phyloP scores from a whole-genome alignment of 169 alveolate genomes.

The Plasmodium fragile region DNA sequence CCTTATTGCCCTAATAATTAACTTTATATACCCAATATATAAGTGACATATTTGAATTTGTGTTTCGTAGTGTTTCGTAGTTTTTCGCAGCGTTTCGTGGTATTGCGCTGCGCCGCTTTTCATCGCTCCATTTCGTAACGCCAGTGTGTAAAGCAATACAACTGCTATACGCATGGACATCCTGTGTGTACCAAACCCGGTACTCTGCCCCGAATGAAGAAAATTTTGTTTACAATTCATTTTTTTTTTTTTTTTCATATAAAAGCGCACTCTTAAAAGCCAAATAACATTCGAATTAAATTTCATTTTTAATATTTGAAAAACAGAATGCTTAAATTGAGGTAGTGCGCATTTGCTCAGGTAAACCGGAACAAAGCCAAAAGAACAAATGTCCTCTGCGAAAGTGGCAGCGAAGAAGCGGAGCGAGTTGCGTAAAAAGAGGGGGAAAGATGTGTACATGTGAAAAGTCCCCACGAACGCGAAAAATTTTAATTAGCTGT shows the following conservation, averaged over 20 bases:
- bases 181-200: background rate
- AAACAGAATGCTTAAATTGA: background rate
- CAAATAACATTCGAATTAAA: background rate
- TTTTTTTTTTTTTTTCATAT: background rate
- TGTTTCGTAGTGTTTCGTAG: background rate
- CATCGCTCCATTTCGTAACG: background rate
- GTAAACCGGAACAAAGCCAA: background rate
- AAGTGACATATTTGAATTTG: background rate
- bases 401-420: background rate
- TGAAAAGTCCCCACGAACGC: background rate
- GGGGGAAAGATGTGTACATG: background rate
- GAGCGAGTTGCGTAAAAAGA: background rate
- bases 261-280: background rate
- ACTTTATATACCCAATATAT: constrained; percentile 1
- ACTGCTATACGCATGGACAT: background rate
- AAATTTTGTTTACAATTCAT: background rate
- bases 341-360: background rate
- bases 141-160: background rate
- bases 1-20: background rate
- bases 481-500: background rate
- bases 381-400: background rate
- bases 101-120: background rate
- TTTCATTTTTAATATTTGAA: constrained; percentile 9
- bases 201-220: background rate
- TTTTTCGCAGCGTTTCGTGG: background rate